Evolutionary conservation across 176 grass and related monocot genomes (phyloP).

Genomic region (Aechmea fasciata): DNA sequence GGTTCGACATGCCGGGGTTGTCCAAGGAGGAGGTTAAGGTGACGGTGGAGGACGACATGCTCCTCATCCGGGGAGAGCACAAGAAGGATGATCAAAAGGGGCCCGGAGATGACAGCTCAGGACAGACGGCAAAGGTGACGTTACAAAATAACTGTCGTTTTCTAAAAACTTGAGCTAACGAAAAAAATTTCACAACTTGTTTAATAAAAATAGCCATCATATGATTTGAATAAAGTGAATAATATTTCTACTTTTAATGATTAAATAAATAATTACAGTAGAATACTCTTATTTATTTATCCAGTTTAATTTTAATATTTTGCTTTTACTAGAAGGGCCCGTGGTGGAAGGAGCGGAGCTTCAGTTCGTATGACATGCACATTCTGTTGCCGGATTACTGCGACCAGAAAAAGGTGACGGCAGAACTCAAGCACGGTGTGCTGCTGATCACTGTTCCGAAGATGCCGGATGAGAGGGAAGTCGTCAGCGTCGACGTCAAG

Average conservation of each 20-base stretch:
- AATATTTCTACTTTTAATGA: too few relatives aligned
- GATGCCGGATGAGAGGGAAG: constrained; percentile 42
- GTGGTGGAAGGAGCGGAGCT: constrained; percentile 15
- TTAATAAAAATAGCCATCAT: too few relatives aligned
- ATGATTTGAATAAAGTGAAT: too few relatives aligned
- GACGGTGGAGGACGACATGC: constrained; percentile 51
- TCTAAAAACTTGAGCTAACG: too few relatives aligned
- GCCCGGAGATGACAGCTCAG: not conserved
- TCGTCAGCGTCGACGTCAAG: constrained; percentile 49
- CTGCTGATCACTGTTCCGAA: constrained; percentile 61
- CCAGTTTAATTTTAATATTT: too few relatives aligned
- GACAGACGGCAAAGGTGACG: too few relatives aligned
- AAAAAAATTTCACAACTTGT: too few relatives aligned
- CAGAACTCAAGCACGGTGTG: constrained; percentile 72
- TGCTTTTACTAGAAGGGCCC: not conserved
- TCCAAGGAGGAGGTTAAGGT: constrained; percentile 69
- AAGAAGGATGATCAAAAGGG: constrained; percentile 28
- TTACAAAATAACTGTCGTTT: too few relatives aligned
- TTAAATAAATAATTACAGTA: too few relatives aligned
- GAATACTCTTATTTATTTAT: too few relatives aligned
- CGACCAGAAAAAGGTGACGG: constrained; percentile 54
- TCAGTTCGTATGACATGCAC: constrained; percentile 46
- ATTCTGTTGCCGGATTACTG: constrained; percentile 43
- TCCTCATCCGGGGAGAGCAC: constrained; percentile 59
- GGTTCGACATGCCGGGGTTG: constrained; percentile 71